Conservation (phyloP, 768 basidiomycete species). For the Calocybe cyanea region DNA sequence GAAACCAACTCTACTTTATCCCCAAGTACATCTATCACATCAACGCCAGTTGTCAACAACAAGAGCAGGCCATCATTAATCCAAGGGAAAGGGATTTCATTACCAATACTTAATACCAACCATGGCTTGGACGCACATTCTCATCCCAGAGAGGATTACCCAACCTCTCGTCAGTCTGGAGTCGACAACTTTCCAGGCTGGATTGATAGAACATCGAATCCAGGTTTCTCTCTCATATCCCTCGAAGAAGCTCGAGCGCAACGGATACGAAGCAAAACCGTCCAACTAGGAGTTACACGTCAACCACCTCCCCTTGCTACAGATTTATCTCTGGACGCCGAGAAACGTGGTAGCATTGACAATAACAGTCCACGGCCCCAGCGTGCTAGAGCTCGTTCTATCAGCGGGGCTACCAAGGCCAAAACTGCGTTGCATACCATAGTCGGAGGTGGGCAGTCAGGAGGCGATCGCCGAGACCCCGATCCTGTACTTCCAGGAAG, state of each 20-base stretch:
- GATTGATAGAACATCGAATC: conserved; percentile 42
- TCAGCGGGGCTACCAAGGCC: conserved; percentile 55
- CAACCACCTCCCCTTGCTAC: conserved; percentile 21
- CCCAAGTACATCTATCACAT: conserved; percentile 25
- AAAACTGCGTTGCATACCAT: conserved; percentile 44
- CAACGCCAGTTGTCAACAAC: conserved; percentile 9
- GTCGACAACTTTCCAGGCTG: conserved; percentile 41
- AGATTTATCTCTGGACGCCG: conserved; percentile 28
- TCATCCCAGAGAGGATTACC: conserved; percentile 24
- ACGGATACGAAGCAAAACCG: conserved; percentile 52
- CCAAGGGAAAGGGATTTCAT: conserved; percentile 53
- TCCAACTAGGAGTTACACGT: conserved; percentile 22
- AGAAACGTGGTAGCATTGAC: conserved; percentile 15
- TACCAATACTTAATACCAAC: conserved; percentile 39
- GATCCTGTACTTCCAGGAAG: conserved; percentile 24
- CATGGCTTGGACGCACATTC: conserved; percentile 19
- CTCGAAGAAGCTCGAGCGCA: conserved; percentile 78
- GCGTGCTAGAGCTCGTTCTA: conserved; percentile 52
- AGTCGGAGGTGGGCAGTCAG: conserved; percentile 30
- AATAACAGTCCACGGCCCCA: conserved; percentile 19
- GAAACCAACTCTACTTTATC: conserved; percentile 30
- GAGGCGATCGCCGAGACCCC: conserved; percentile 39
- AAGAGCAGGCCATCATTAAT: conserved; percentile 30
- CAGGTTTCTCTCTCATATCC: conserved; percentile 65
- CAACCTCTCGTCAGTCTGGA: conserved; percentile 23